A percentile compares a stretch with the other conserved stretches of the same genome.
Evolutionary conservation across 148 eudicot species (phyloP).

Genomic region (Mesembryanthemum crystallinum): DNA sequence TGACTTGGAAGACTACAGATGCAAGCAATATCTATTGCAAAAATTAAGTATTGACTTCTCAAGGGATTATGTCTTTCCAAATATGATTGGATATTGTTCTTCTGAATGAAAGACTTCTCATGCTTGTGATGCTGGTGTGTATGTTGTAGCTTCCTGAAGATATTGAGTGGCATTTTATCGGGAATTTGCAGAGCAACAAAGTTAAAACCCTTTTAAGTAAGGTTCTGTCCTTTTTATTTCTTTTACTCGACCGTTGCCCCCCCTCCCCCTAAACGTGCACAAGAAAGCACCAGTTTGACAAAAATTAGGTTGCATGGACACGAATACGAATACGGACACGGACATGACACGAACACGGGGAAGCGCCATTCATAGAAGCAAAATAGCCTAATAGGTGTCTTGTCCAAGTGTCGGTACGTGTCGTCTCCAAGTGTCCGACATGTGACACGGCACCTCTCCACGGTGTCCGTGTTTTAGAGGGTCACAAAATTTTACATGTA

Average conservation of each 20-base stretch:
- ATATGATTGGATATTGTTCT: not conserved
- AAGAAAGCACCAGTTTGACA: too few species aligned
- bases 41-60: not conserved
- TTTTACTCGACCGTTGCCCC: not conserved
- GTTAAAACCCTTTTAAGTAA: constrained; percentile 88
- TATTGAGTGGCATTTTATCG: constrained; percentile 96
- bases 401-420: too few species aligned
- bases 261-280: too few species aligned
- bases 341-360: too few species aligned
- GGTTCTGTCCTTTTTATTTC: constrained; percentile 12
- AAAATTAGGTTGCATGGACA: too few species aligned
- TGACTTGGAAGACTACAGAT: not conserved
- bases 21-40: not conserved
- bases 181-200: constrained; percentile 98
- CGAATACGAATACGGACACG: too few species aligned
- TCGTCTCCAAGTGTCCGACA: too few species aligned
- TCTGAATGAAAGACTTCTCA: not conserved
- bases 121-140: constrained; percentile 19
- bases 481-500: not conserved
- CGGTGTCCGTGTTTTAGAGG: too few species aligned
- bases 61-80: not conserved
- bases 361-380: too few species aligned
- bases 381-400: too few species aligned
- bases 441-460: too few species aligned
- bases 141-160: constrained; percentile 87